These are phyloP conservation scores for Umbelopsis sp. DNA, from an alignment of 192 early-diverging fungal genomes.

Conservation along the genomic window DNA sequence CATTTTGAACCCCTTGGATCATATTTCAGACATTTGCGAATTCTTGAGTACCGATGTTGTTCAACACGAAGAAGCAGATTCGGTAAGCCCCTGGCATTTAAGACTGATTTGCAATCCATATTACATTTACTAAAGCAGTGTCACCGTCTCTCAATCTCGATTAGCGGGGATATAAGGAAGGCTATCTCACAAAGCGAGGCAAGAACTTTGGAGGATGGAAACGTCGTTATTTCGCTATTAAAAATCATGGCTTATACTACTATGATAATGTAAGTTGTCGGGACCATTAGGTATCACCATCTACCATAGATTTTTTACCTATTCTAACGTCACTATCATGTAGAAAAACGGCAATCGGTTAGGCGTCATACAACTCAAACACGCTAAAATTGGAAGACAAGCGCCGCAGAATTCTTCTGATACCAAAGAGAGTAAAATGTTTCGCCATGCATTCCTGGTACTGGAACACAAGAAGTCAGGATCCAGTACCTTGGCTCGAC, in stretches of 20 bases:
- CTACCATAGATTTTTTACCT: constrained; percentile 4
- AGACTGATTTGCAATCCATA: too few species aligned
- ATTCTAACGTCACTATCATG: neutral
- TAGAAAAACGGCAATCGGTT: constrained; percentile 74
- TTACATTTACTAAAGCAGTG: too few species aligned
- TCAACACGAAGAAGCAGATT: constrained; percentile 37
- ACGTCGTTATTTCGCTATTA: constrained; percentile 78
- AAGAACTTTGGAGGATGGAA: constrained; percentile 99
- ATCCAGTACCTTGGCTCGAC: constrained; percentile 62
- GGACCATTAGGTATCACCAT: constrained; percentile 13
- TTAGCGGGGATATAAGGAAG: constrained; percentile 72
- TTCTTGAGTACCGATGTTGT: constrained; percentile 77
- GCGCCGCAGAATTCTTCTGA: constrained; percentile 23
- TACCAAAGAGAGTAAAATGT: constrained; percentile 56
- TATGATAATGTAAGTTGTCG: constrained; percentile 68
- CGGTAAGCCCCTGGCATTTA: constrained; percentile 23
- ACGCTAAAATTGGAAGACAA: constrained; percentile 69
- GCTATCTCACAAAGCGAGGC: constrained; percentile 87
- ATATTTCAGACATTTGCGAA: constrained; percentile 63
- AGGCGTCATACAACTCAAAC: constrained; percentile 70
- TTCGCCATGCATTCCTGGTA: constrained; percentile 85
- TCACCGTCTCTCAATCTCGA: neutral
- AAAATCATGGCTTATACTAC: constrained; percentile 73
- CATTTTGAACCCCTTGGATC: constrained; percentile 53
- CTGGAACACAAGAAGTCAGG: constrained; percentile 70